Percentiles rank a stretch among this genome's conserved stretches.
Evolutionary conservation across 768 basidiomycete genomes (phyloP).

Genomic region (Boletus speciosus): DNA sequence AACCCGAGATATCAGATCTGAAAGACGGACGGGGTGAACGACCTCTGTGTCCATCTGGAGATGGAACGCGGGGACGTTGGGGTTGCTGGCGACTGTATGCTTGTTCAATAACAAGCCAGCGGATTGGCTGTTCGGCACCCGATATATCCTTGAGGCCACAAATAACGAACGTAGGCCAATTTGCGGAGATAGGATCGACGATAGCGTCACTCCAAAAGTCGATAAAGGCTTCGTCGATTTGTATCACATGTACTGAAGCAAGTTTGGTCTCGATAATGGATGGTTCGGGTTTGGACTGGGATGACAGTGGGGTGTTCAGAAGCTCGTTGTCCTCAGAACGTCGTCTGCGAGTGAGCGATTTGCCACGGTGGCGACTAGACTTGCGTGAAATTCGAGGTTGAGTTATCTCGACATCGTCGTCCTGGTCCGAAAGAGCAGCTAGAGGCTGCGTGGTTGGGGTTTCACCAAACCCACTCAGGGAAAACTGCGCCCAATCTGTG

Average conservation of each 20-base stretch:
- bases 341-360: conserved; percentile 25
- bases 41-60: conserved; percentile 25
- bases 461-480: conserved; percentile 57
- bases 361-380: conserved; percentile 33
- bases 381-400: conserved; percentile 35
- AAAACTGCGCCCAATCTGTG: conserved; percentile 68
- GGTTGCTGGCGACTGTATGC: conserved; percentile 40
- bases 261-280: conserved; percentile 37
- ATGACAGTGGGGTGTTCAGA: conserved; percentile 12
- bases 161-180: conserved; percentile 68
- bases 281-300: conserved; percentile 16
- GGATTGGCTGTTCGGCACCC: conserved; percentile 31
- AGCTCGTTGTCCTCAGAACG: conserved; percentile 19
- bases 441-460: conserved; percentile 38
- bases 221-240: conserved; percentile 76
- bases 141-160: conserved; percentile 55
- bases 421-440: conserved; percentile 55
- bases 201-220: conserved; percentile 81
- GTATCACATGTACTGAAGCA: conserved; percentile 39
- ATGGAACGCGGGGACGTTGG: conserved; percentile 27
- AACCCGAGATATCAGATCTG: conserved; percentile 41
- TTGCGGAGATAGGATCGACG: conserved; percentile 59
- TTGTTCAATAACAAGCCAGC: conserved; percentile 73
- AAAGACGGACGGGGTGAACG: conserved; percentile 45
- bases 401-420: conserved; percentile 63